A percentile compares a stretch with the other conserved stretches of the same genome.
These are phyloP conservation scores for Candida berthetii DNA, from an alignment of 805 yeast species.

Conservation along the genomic window DNA sequence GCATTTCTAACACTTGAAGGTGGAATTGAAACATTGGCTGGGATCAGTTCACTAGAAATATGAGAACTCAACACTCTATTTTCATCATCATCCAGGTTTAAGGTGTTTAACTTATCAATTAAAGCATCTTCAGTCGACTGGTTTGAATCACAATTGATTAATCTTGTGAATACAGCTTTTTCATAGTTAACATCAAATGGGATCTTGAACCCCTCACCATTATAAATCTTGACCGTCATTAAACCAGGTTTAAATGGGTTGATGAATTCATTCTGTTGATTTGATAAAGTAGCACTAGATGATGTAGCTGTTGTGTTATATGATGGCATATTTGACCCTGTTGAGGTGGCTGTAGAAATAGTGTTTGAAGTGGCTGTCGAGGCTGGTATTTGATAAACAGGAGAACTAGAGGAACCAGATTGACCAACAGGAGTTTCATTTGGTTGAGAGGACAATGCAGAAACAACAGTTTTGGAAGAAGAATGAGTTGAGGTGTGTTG, in stretches of 20 bases:
- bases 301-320: too few species aligned
- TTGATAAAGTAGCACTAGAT: not conserved
- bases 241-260: slow-evolving; percentile 53
- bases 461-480: slow-evolving; percentile 1
- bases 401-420: too few species aligned
- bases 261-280: slow-evolving; percentile 3
- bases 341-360: not conserved
- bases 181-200: slow-evolving; percentile 69
- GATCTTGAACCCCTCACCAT: slow-evolving; percentile 57
- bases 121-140: slow-evolving; percentile 11
- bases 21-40: slow-evolving; percentile 51
- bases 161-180: slow-evolving; percentile 54
- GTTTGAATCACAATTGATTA: slow-evolving; percentile 50
- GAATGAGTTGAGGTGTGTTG: slow-evolving; percentile 1
- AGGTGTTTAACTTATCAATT: slow-evolving; percentile 11
- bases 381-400: not conserved
- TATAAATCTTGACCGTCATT: slow-evolving; percentile 70
- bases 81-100: slow-evolving; percentile 17
- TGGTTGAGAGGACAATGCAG: not conserved
- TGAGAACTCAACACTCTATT: slow-evolving; percentile 22
- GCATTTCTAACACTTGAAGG: slow-evolving; percentile 52
- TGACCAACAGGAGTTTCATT: slow-evolving; percentile 1
- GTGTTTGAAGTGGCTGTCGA: not conserved
- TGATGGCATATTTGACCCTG: too few species aligned
- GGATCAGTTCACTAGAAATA: slow-evolving; percentile 28